These are phyloP conservation scores for Termitomyces sp. DNA, from an alignment of 768 basidiomycete species.

Conservation along the genomic window DNA sequence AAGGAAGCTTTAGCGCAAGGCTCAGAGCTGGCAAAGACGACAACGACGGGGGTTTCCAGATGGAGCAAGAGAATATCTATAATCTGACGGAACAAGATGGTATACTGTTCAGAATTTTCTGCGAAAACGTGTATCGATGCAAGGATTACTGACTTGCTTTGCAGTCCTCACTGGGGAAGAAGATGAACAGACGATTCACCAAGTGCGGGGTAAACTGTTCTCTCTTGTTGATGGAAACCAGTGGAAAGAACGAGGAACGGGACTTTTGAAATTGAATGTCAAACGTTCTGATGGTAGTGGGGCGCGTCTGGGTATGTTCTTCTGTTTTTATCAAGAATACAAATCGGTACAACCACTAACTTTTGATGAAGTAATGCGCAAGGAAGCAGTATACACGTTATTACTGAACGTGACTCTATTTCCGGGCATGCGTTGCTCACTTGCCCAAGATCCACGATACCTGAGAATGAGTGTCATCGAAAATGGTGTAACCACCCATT, in stretches of 20 bases:
- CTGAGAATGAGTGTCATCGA: conserved; percentile 72
- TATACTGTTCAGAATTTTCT: conserved; percentile 21
- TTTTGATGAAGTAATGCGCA: conserved; percentile 64
- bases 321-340: background rate
- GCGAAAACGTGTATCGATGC: background rate
- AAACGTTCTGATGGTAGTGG: conserved; percentile 54
- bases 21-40: conserved; percentile 58
- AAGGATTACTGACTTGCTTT: background rate
- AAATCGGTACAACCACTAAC: background rate
- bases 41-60: conserved; percentile 44
- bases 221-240: conserved; percentile 48
- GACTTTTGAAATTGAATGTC: conserved; percentile 67
- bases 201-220: conserved; percentile 75
- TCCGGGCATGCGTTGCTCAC: conserved; percentile 66
- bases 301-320: conserved; percentile 57
- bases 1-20: conserved; percentile 55
- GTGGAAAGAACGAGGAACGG: conserved; percentile 79
- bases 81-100: conserved; percentile 65
- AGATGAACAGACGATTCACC: conserved; percentile 71
- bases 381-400: conserved; percentile 74
- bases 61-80: conserved; percentile 39
- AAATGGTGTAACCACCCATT: conserved; percentile 53
- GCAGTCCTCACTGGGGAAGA: conserved; percentile 76
- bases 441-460: conserved; percentile 77
- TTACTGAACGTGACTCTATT: conserved; percentile 73